Evolutionary conservation across 805 yeast genomes (phyloP), one percentile per base, ranked within the genome.

Genomic region (Cyberlindnera galapagoensis): DNA sequence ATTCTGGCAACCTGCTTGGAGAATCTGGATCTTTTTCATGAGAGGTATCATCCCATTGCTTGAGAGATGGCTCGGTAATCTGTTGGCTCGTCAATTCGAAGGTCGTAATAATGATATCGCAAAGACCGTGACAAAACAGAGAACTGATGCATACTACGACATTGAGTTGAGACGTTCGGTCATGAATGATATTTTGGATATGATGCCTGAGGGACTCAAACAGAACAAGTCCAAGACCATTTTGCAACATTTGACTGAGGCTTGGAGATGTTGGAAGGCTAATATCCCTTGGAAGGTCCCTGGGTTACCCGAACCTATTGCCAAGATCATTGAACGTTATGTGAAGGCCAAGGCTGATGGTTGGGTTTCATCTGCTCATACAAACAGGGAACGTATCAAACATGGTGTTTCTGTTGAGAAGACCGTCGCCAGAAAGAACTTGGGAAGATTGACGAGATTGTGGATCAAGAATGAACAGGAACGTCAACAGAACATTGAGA

Each of bases 221-320:
- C 92, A 85, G 49, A 82, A 74, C 42, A 88, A 86, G 53, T 76
- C 96, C 2, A 81, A 82, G 48, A 77, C 94, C 0, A 81, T 92
- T 33, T 58, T 92, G 29, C 97, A 92, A 49, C 99, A 92, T 57
- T 65, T 92, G 36, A 83, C 94, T 52, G 98, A 92, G 56, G 98
- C 98, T 0, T 92, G 99, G 99, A 67, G 98, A 54, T 92, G 97
- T 56, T 92, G 99, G 99, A 92, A 92, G 56, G 98, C 98, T 3
- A 90, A 92, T 51, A 81, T 92, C 37, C 95, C 97, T 1, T 92
- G 97, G 97, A 78, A 85, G 45, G 97, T 92, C 11, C 95, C 95
- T 1, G 97, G 97, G 0, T 65, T 92, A 59, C 98, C 99, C 2
- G 81, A 72, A 33, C 97, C 97, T 0, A 74, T 92, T 17, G 92